phyloP scores from a whole-genome alignment of 23 red algal genomes.

The Chondrus crispus region DNA sequence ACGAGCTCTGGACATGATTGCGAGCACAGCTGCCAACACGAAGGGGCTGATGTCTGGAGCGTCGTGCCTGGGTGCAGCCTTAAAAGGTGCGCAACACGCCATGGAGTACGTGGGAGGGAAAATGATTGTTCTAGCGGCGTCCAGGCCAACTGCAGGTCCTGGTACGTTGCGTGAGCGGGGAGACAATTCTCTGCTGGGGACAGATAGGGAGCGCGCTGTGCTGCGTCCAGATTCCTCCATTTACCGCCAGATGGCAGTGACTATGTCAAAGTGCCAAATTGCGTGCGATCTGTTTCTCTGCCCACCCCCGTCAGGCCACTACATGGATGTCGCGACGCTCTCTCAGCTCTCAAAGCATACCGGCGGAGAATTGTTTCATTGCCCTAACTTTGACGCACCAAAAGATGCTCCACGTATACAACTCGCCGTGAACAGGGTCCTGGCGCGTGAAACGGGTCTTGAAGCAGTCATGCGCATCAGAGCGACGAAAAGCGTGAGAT shows the following conservation, averaged over 20 bases:
- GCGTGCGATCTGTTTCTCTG: constrained; percentile 87
- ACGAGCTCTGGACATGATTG: constrained; percentile 76
- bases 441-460: constrained; percentile 89
- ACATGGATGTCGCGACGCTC: constrained; percentile 84
- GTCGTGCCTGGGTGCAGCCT: constrained; percentile 66
- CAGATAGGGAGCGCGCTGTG: constrained; percentile 79
- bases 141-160: constrained; percentile 80
- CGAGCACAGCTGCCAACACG: background rate
- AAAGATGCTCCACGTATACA: constrained; percentile 67
- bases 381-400: constrained; percentile 69
- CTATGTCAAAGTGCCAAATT: constrained; percentile 78
- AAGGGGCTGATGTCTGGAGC: constrained; percentile 25
- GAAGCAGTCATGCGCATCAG: constrained; percentile 97
- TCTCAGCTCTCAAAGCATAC: constrained; percentile 82
- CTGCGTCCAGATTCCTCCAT: constrained; percentile 63
- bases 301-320: constrained; percentile 66
- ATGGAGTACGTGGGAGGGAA: constrained; percentile 90
- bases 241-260: constrained; percentile 82
- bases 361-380: constrained; percentile 85
- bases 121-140: constrained; percentile 78
- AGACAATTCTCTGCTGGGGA: constrained; percentile 66
- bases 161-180: constrained; percentile 78
- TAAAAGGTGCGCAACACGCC: constrained; percentile 64
- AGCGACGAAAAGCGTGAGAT: constrained; percentile 82
- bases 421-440: constrained; percentile 60